phyloP scores from a whole-genome alignment of 1,284 basidiomycete species.

The Cystobasidium sp. region DNA sequence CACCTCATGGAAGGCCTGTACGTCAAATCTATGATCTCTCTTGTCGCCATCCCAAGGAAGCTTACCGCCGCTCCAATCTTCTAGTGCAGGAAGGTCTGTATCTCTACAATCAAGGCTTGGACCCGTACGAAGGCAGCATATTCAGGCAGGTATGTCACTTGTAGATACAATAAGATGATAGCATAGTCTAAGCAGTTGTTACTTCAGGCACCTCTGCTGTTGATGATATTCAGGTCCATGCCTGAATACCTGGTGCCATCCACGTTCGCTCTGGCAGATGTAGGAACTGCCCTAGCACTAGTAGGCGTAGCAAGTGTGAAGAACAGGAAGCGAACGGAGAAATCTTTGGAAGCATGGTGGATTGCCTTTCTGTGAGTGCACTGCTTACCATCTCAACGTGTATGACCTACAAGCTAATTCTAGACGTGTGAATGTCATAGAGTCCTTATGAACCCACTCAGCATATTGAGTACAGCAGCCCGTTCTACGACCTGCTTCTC shows the following conservation, averaged over 20 bases:
- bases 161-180: not conserved
- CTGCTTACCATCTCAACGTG: not conserved
- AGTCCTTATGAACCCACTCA: constrained; percentile 86
- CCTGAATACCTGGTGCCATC: constrained; percentile 66
- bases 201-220: constrained; percentile 76
- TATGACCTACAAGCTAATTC: not conserved
- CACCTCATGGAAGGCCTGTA: constrained; percentile 65
- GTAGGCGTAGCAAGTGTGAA: constrained; percentile 63
- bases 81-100: constrained; percentile 85
- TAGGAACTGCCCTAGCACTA: constrained; percentile 69
- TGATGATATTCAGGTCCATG: constrained; percentile 69
- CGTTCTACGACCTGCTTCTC: constrained; percentile 80
- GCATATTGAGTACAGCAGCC: constrained; percentile 75
- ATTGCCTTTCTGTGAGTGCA: constrained; percentile 4
- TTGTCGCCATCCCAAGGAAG: too few species aligned
- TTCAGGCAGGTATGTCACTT: constrained; percentile 72
- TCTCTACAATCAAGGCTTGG: constrained; percentile 70
- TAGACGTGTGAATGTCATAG: constrained; percentile 58
- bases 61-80: not conserved
- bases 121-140: constrained; percentile 82
- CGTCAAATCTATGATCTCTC: constrained; percentile 59
- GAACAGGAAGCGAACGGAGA: constrained; percentile 65
- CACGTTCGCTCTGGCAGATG: constrained; percentile 74
- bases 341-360: constrained; percentile 63
- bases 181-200: constrained; percentile 33